phyloP scores from a whole-genome alignment of 2,329 filamentous ascomycete species.

The Epichloe brachyelytri region DNA sequence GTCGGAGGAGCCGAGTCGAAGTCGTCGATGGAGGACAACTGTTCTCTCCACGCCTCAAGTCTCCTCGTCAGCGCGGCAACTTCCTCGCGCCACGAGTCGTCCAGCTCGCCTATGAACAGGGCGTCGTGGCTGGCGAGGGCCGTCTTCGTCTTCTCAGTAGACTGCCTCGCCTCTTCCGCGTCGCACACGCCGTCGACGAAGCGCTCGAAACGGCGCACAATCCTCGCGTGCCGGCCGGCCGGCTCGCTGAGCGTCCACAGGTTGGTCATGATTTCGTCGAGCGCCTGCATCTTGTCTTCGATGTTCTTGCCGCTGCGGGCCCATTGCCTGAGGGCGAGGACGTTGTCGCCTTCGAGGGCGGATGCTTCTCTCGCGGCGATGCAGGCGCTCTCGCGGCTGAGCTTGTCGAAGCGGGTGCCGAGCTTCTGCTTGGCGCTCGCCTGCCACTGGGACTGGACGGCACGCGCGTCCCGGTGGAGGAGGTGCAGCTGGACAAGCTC shows the following conservation, averaged over 20 bases:
- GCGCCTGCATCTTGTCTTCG: constrained; percentile 42
- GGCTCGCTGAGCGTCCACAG: constrained; percentile 45
- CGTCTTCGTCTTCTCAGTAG: constrained; percentile 18
- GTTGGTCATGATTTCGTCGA: constrained; percentile 43
- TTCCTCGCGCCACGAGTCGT: constrained; percentile 46
- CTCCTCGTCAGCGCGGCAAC: constrained; percentile 37
- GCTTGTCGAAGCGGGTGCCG: constrained; percentile 28
- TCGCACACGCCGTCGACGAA: constrained; percentile 39
- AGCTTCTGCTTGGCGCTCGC: constrained; percentile 40
- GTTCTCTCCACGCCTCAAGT: constrained; percentile 39
- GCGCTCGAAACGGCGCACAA: constrained; percentile 44
- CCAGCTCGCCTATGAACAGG: constrained; percentile 42
- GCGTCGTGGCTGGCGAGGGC: constrained; percentile 13
- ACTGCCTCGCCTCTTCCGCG: constrained; percentile 32
- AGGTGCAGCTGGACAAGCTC: constrained; percentile 54
- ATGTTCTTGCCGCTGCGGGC: constrained; percentile 22
- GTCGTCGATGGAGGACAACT: constrained; percentile 30
- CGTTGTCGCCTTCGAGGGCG: constrained; percentile 36
- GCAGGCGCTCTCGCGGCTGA: constrained; percentile 22
- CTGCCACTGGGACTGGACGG: constrained; percentile 37
- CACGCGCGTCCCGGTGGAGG: constrained; percentile 41
- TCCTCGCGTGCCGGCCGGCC: constrained; percentile 41
- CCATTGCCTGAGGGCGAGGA: constrained; percentile 41
- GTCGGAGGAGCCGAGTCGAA: constrained; percentile 5
- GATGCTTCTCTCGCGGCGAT: constrained; percentile 27